Conservation (phyloP, 306 rosid species). For the Phaseolus lunatus region DNA sequence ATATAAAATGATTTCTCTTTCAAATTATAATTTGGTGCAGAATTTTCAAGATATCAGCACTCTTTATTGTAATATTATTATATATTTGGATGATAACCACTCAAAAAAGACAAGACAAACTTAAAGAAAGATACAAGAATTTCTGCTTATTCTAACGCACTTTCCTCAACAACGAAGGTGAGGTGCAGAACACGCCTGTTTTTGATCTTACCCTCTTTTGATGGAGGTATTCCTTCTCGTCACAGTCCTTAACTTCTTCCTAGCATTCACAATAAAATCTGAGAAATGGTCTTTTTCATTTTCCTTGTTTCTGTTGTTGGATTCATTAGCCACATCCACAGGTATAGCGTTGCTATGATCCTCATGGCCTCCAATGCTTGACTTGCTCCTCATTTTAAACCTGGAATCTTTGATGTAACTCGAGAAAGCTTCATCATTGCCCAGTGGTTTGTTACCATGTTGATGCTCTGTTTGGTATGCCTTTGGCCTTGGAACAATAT, state of each 20-base stretch:
- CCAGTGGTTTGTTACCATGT: not conserved
- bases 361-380: not conserved
- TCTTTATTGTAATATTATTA: not conserved
- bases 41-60: no score
- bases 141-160: not conserved
- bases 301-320: slow-evolving; percentile 27
- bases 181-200: not conserved
- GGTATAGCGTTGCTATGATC: not conserved
- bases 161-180: not conserved
- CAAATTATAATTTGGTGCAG: no score
- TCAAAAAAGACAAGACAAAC: not conserved
- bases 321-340: not conserved
- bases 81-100: not conserved
- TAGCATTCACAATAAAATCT: slow-evolving; percentile 50
- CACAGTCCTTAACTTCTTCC: slow-evolving; percentile 48
- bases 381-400: not conserved
- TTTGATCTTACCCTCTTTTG: slow-evolving; percentile 35
- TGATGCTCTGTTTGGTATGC: not conserved
- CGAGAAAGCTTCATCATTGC: not conserved
- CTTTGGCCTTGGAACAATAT: not conserved
- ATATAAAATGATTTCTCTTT: no score
- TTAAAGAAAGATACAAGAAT: not conserved
- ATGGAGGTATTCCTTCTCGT: slow-evolving; percentile 44
- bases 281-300: slow-evolving; percentile 49
- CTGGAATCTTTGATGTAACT: not conserved